Evolutionary conservation across 495 filamentous ascomycete species (phyloP), one percentile per base, ranked within the genome.

Genomic region (Hypoxylon lenormandii): DNA sequence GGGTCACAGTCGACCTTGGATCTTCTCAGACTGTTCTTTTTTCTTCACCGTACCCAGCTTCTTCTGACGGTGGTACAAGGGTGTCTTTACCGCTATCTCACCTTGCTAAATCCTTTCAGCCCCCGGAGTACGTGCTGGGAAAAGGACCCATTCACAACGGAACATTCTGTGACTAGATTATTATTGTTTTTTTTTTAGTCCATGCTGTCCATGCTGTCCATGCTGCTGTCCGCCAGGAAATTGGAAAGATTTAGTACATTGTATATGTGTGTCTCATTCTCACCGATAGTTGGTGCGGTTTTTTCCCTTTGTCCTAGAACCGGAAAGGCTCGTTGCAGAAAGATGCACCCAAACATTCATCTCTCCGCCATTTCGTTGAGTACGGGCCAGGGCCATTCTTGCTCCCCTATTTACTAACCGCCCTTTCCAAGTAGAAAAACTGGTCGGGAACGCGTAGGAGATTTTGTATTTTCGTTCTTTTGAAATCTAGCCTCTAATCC

Each of bases 231-330:
- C 71, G 71, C 74, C 53, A 71, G 70, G 66, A 63, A 40, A 54
- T 23, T 22, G 28, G 46, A 54, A 19, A 63, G 4, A 36, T 46
- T 46, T 45, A 62, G 68, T 71, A 66, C 54, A 69, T 68, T 70
- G 72, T 69, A 69, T 72, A 74, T 71, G 72, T 76, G 74, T 76
- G 74, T 76, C 74, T 76, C 66, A 76, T 73, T 64, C 74, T 76
- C 74, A 76, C 74, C 74, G 74, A 76, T 76, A 76, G 68, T 76
- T 76, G 60, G 72, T 69, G 62, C 68, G 53, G 65, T 72, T 47
- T 69, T 68, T 68, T 58, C 28, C 60, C 72, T 74, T 72, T 74
- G 68, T 72, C 74, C 74, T 72, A 70, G 64, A 71, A 67, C 65
- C 72, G 72, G 74, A 76, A 71, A 76, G 72, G 74, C 74, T 76